Conservation (phyloP, 192 early-diverging fungal species). For the Gryganskiella cystojenkinii region DNA sequence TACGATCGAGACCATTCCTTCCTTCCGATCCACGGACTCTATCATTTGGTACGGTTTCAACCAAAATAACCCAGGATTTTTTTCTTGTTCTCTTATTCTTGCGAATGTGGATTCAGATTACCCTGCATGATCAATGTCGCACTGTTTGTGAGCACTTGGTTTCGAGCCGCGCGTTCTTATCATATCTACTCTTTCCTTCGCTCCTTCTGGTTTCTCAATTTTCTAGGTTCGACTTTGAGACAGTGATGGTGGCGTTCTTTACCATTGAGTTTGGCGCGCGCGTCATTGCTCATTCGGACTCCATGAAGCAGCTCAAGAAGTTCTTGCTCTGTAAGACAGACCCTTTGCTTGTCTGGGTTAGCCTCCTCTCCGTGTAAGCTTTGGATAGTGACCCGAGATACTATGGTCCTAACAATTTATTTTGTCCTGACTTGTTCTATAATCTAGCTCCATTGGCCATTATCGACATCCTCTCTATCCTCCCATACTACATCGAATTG, state of each 20-base stretch:
- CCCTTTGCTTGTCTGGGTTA: too few relatives aligned
- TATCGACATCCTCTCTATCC: conserved; percentile 80
- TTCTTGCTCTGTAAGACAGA: conserved; percentile 65
- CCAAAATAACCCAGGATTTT: too few relatives aligned
- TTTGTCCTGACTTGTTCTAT: not conserved
- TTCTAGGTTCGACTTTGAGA: conserved; percentile 73
- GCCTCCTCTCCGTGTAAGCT: not conserved
- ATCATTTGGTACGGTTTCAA: conserved; percentile 64
- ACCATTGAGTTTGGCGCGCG: conserved; percentile 79
- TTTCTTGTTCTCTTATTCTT: too few relatives aligned
- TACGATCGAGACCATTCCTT: conserved; percentile 84
- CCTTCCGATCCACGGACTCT: conserved; percentile 68
- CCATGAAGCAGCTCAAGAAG: conserved; percentile 66
- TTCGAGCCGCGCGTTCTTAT: not conserved
- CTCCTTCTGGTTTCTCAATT: conserved; percentile 1
- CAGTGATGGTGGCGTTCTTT: conserved; percentile 77
- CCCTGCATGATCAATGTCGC: not conserved
- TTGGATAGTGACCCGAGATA: not conserved
- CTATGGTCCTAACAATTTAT: not conserved
- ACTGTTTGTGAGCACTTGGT: not conserved
- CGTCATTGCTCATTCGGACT: conserved; percentile 78
- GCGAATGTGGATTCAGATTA: too few relatives aligned
- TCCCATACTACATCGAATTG: conserved; percentile 85
- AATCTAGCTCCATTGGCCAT: conserved; percentile 69
- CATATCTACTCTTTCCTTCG: not conserved